Evolutionary conservation across 2,329 filamentous ascomycete species (phyloP), one percentile per base, ranked within the genome.

Genomic region (Daldinia sp.): DNA sequence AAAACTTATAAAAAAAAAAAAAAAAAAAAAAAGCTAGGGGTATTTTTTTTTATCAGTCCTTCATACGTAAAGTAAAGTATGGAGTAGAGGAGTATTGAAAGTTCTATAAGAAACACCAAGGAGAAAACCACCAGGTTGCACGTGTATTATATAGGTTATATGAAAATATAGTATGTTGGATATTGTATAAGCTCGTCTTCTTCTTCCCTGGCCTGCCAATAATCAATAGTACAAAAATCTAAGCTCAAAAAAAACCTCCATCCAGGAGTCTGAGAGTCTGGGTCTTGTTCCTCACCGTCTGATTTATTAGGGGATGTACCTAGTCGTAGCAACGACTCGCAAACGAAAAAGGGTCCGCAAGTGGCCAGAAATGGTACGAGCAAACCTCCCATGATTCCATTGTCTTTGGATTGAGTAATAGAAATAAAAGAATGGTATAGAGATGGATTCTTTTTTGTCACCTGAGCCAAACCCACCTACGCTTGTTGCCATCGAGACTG

Each of bases 391-490:
- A 59, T 67, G 41, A 63, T 72, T 72, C 63, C 61, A 72, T 74
- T 70, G 70, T 67, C 63, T 64, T 73, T 69, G 61, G 68, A 82
- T 82, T 82, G 78, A 73, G 80, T 82, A 82, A 82, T 82, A 70
- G 71, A 82, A 82, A 82, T 77, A 73, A 73, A 75, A 74, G 75
- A 74, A 79, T 78, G 76, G 65, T 53, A 59, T 57, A 58, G 61
- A 64, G 53, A 61, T 48, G 50, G 74, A 69, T 71, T 74, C 68
- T 71, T 73, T 69, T 72, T 70, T 71, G 74, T 78, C 76, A 76
- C 75, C 73, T 78, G 76, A 77, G 70, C 73, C 65, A 69, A 66
- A 64, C 63, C 65, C 64, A 68, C 65, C 60, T 56, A 58, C 62
- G 62, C 63, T 61, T 68, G 50, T 66, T 63, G 56, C 59, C 50